phyloP scores from a whole-genome alignment of 2,329 filamentous ascomycete species.

The Shiraia sp. region DNA sequence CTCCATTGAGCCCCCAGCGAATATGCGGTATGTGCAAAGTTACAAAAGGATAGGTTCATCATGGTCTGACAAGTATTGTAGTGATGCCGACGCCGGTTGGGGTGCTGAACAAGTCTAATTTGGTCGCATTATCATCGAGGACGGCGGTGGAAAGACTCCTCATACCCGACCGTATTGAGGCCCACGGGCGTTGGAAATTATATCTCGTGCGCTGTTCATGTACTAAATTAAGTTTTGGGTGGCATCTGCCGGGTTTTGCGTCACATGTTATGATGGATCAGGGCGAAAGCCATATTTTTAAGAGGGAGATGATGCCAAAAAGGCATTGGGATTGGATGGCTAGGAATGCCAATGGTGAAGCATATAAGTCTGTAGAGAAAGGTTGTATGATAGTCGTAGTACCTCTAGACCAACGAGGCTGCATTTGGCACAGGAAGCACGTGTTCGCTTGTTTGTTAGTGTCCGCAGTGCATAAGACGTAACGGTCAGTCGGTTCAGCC shows the following conservation, averaged over 20 bases:
- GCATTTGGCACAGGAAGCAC: slow-evolving; percentile 6
- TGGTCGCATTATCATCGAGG: slow-evolving; percentile 10
- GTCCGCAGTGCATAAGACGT: slow-evolving; percentile 24
- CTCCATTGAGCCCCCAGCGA: slow-evolving; percentile 57
- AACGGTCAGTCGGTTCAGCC: slow-evolving; percentile 10
- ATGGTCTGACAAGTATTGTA: slow-evolving; percentile 22
- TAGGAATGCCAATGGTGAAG: neutral
- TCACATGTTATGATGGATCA: slow-evolving; percentile 6
- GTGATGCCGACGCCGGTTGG: slow-evolving; percentile 58
- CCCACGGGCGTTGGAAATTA: slow-evolving; percentile 6
- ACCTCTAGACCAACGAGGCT: slow-evolving; percentile 4
- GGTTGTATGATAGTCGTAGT: slow-evolving; percentile 17
- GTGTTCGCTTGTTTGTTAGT: slow-evolving; percentile 26
- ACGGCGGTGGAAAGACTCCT: slow-evolving; percentile 34
- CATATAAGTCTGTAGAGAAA: neutral
- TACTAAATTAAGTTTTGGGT: slow-evolving; percentile 16
- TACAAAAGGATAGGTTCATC: neutral
- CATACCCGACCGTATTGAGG: slow-evolving; percentile 4
- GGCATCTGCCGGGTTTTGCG: slow-evolving; percentile 4
- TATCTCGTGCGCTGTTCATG: slow-evolving; percentile 11
- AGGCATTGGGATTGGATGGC: neutral
- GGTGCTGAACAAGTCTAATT: slow-evolving; percentile 57
- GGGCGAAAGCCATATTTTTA: neutral
- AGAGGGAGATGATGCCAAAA: neutral
- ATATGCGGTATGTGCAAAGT: slow-evolving; percentile 50